Conservation (phyloP, 1,139 yeast species). For the Candida frijolesensis region DNA sequence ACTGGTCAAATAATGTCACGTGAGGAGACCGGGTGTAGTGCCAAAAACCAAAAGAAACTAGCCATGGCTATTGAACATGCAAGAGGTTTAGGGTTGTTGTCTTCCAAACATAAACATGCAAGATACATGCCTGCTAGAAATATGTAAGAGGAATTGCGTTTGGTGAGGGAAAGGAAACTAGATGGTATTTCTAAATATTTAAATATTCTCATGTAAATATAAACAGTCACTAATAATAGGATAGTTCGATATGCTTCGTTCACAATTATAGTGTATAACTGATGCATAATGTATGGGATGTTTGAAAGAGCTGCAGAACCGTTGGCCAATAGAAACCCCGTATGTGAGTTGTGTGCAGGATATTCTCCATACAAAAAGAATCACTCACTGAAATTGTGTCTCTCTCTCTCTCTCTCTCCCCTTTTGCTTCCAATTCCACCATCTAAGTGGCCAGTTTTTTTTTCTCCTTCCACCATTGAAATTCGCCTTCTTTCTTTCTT, state of each 20-base stretch:
- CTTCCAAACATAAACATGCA: constrained; percentile 61
- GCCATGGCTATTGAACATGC: constrained; percentile 71
- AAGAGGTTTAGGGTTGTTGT: constrained; percentile 66
- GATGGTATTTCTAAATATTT: too few relatives aligned
- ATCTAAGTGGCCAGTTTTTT: not conserved
- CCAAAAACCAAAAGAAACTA: constrained; percentile 62
- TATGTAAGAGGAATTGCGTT: constrained; percentile 21
- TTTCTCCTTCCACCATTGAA: not conserved
- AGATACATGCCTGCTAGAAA: constrained; percentile 44
- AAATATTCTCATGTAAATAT: constrained; percentile 1
- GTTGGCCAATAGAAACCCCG: constrained; percentile 1
- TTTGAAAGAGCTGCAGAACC: not conserved
- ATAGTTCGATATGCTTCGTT: too few relatives aligned
- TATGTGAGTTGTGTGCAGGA: not conserved
- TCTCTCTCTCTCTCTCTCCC: not conserved
- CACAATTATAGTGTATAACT: too few relatives aligned
- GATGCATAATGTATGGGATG: not conserved
- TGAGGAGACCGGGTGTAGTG: constrained; percentile 64
- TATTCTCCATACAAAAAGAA: not conserved
- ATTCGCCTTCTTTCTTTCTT: not conserved
- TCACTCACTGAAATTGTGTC: not conserved
- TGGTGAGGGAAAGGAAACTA: not conserved
- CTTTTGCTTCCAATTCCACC: not conserved
- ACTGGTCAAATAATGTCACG: constrained; percentile 72
- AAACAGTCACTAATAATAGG: not conserved